phyloP scores from a whole-genome alignment of 805 yeast genomes.

The Lachancea kluyveri region DNA sequence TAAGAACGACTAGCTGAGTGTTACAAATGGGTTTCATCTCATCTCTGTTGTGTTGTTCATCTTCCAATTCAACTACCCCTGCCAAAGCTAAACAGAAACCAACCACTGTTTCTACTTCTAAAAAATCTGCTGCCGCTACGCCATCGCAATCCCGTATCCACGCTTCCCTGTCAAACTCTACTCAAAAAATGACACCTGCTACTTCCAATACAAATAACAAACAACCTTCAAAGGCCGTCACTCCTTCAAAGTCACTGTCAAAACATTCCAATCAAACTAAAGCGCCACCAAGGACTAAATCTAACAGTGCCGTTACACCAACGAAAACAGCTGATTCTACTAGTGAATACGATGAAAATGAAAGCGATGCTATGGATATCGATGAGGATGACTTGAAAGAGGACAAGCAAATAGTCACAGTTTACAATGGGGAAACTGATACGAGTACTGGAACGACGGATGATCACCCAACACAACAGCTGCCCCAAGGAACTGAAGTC shows the following conservation, averaged over 20 bases:
- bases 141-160: conserved; percentile 11
- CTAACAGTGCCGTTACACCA: background rate
- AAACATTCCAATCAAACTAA: background rate
- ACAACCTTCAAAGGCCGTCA: conserved; percentile 1
- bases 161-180: conserved; percentile 14
- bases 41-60: conserved; percentile 31
- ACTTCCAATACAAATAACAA: no score
- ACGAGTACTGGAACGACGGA: conserved; percentile 21
- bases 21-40: conserved; percentile 35
- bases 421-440: conserved; percentile 25
- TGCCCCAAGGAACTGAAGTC: conserved; percentile 8
- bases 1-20: no score
- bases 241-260: background rate
- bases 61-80: conserved; percentile 19
- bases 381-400: conserved; percentile 12
- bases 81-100: conserved; percentile 4
- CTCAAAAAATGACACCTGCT: conserved; percentile 10
- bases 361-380: conserved; percentile 14
- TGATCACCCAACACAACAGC: conserved; percentile 8
- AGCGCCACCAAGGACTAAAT: conserved; percentile 1
- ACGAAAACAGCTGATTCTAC: background rate
- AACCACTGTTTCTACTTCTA: conserved; percentile 1
- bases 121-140: conserved; percentile 1
- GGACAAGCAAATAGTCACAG: conserved; percentile 18
- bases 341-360: conserved; percentile 7